Evolutionary conservation across 2,329 filamentous ascomycete species (phyloP).

Genomic region (Cercospora janseana): DNA sequence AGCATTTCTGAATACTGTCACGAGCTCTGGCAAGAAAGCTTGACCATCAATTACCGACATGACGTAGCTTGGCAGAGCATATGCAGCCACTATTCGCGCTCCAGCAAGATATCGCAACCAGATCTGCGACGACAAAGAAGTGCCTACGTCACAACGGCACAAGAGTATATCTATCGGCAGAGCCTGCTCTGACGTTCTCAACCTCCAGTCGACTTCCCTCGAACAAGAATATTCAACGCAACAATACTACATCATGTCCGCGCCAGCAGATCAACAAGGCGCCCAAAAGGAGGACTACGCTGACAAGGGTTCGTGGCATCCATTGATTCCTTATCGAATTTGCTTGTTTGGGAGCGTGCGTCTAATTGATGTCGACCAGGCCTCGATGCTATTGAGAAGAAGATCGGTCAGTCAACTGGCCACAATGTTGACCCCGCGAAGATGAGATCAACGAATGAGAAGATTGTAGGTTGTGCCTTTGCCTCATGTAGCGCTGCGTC

Average conservation of each 20-base stretch:
- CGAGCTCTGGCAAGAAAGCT: background rate
- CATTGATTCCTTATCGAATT: background rate
- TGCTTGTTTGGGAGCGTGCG: too few relatives aligned
- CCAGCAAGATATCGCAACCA: too few relatives aligned
- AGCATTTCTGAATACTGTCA: background rate
- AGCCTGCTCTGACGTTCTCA: too few relatives aligned
- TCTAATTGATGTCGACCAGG: slow-evolving; percentile 13
- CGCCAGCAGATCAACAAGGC: slow-evolving; percentile 14
- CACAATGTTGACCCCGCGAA: slow-evolving; percentile 31
- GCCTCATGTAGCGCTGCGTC: too few relatives aligned
- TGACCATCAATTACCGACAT: background rate
- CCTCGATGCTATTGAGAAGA: slow-evolving; percentile 29
- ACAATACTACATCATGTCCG: slow-evolving; percentile 8
- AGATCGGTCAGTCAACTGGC: slow-evolving; percentile 23
- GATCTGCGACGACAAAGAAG: background rate
- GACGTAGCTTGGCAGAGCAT: background rate
- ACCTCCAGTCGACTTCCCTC: too few relatives aligned
- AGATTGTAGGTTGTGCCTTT: slow-evolving; percentile 24
- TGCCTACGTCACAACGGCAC: background rate
- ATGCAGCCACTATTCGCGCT: background rate
- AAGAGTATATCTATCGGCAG: too few relatives aligned
- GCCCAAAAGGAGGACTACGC: slow-evolving; percentile 31
- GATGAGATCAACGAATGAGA: slow-evolving; percentile 34
- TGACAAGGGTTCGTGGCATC: slow-evolving; percentile 27
- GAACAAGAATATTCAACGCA: too few relatives aligned